Base-by-base conservation (phyloP, 78 protist species). In the Dictyostelium purpureum region DNA sequence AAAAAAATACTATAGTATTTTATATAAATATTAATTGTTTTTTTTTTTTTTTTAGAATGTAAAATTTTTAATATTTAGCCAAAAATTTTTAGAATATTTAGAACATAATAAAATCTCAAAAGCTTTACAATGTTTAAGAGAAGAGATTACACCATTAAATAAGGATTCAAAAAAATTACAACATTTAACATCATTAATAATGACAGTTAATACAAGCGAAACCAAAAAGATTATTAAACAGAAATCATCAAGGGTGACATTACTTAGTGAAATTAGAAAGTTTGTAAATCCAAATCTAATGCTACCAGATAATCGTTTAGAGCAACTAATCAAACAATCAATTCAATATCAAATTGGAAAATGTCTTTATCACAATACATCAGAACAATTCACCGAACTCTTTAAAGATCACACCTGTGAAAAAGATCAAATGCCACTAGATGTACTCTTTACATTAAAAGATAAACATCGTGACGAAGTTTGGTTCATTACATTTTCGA, bases 391-490 rank as follows among this genome's bases (percentile, higher is more conserved):
- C 31, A 56, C 42, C 10, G 70, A 88, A 43, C 77, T 96, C 56
- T 83, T 89, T 45, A 42, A 67, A 45, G 97, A 96, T 87, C 95
- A 89, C 54, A 42, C 28, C 19, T 89, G 96, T 52, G 47, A 70
- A 56, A 89, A 83, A 35, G 77, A 71, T 47, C 94, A 89, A 89
- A 79, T 89, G 87, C 94, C 94, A 49, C 37, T 59, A 7, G 75
- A 77, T 1, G 74, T 77, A 7, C 52, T 38, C 51, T 79, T 69
- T 56, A 76, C 87, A 35, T 77, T 97, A n/a, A 57, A 31, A 9
- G 88, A 65, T 43, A 70, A 49, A 43, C 98, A 96, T 77, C 5
- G 35, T n/a, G 97, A 97, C 82, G 97, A 96, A 83, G 96, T 96
- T 31, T 96, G 97, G 97, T 71, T 26, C 35, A 83, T 96, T 9